Percentiles rank a stretch among this genome's conserved stretches.
Conservation (phyloP, 2,329 filamentous ascomycete species). For the Xylariaceae sp. region DNA sequence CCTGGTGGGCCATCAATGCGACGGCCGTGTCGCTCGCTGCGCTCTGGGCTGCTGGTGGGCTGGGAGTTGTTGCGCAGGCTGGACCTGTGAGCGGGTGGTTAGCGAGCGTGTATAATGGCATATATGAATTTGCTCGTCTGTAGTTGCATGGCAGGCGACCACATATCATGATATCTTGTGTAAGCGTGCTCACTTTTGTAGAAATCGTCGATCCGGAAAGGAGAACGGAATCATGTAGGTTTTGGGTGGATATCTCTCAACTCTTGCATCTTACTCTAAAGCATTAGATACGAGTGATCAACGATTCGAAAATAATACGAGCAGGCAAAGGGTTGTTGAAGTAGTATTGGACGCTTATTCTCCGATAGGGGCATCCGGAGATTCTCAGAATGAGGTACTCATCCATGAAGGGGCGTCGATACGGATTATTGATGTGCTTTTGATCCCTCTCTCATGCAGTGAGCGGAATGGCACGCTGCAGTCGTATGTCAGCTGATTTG, state of each 20-base stretch:
- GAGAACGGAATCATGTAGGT: neutral
- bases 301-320: neutral
- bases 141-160: neutral
- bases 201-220: neutral
- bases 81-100: constrained; percentile 73
- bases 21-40: constrained; percentile 51
- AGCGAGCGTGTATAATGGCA: constrained; percentile 69
- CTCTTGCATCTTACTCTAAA: neutral
- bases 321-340: no score
- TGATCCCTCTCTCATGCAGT: no score
- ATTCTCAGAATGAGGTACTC: neutral
- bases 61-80: constrained; percentile 70
- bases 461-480: no score
- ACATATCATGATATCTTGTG: neutral
- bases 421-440: no score
- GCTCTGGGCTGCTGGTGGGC: constrained; percentile 75
- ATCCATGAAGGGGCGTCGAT: neutral
- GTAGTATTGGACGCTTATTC: no score
- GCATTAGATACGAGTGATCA: neutral
- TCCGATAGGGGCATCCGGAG: neutral
- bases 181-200: neutral
- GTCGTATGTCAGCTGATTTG: no score
- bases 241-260: no score
- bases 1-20: constrained; percentile 68
- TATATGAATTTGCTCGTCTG: constrained; percentile 42